Evolutionary conservation across 441 rosid species (phyloP), one percentile per base, ranked within the genome.

Genomic region (Rhodomyrtus psidioides): DNA sequence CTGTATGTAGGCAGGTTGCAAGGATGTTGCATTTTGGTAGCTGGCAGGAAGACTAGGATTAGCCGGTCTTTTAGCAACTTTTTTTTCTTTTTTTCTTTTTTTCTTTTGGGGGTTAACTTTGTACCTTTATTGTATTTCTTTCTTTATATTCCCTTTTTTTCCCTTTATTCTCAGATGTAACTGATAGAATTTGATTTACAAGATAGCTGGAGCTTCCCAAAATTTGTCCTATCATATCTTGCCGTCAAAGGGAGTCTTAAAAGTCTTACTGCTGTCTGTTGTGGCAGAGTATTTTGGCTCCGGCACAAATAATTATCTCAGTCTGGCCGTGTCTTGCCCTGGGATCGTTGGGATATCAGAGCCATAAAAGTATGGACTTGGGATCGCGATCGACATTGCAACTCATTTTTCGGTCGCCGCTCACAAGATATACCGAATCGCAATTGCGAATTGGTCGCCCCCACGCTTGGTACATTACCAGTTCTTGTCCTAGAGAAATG

Each of bases 171-270:
- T 87, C 89, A 89, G 92, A 89, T 92, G 93, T 92, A 92, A 92
- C 90, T 90, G 93, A 92, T 90, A 92, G 92, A 91, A 90, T 90
- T 92, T 87, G 88, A 90, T 91, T 70, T 70, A 70, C 79, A 39
- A 39, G 79, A 70, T 70, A 70, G 49, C 49, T 21, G 49, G 79
- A 70, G 46, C 75, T 60, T 60, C 74, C 74, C 74, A 17, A 60
- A 60, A 60, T 28, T 8, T 60, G 74, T 28, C 42, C 76, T 23
- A 15, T 23, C 79, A 39, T 70, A 12, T 39, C 79, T 0, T 12
- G 49, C 49, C 0, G 16, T 12, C 12, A 34, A 6, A 9, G 49
- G 49, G 79, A 70, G n/a, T 65, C 76, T 34, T 19, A 46, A 34
- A 65, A 65, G 49, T 65, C 46, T 42, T 0, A 6, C 79, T 28